Conservation (phyloP, 306 rosid genomes). For the Quercus mongolica region DNA sequence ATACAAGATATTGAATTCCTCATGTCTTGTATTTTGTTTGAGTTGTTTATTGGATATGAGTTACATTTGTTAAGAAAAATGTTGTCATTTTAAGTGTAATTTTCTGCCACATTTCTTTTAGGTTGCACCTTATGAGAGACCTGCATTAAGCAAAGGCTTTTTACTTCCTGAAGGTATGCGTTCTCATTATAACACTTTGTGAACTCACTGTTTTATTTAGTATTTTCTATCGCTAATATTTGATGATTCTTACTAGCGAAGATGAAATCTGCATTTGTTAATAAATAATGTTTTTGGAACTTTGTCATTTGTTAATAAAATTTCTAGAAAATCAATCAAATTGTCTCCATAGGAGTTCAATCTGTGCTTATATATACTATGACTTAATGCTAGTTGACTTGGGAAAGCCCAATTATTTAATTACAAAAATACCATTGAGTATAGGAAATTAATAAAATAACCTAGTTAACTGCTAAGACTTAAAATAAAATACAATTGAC, state of each 20-base stretch:
- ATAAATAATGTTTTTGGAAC: neutral
- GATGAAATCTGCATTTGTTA: neutral
- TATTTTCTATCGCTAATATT: neutral
- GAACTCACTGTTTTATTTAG: neutral
- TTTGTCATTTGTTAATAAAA: neutral
- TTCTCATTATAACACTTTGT: slow-evolving; percentile 16
- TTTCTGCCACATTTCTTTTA: slow-evolving; percentile 33
- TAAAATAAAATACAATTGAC: no score
- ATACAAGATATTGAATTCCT: neutral
- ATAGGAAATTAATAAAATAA: no score
- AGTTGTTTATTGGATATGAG: neutral
- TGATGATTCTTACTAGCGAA: neutral
- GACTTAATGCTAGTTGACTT: no score
- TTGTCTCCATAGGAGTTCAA: no score
- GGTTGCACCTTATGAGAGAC: slow-evolving; percentile 99
- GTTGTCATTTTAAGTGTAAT: slow-evolving; percentile 1
- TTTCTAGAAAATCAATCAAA: no score
- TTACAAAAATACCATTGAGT: no score
- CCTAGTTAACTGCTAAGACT: no score
- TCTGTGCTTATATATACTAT: no score
- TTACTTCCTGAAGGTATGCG: slow-evolving; percentile 88
- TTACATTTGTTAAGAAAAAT: neutral
- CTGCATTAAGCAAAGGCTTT: slow-evolving; percentile 96
- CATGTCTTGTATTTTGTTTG: neutral
- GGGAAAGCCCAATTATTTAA: no score